phyloP scores from a whole-genome alignment of 306 rosid species.

The Rosa chinensis region DNA sequence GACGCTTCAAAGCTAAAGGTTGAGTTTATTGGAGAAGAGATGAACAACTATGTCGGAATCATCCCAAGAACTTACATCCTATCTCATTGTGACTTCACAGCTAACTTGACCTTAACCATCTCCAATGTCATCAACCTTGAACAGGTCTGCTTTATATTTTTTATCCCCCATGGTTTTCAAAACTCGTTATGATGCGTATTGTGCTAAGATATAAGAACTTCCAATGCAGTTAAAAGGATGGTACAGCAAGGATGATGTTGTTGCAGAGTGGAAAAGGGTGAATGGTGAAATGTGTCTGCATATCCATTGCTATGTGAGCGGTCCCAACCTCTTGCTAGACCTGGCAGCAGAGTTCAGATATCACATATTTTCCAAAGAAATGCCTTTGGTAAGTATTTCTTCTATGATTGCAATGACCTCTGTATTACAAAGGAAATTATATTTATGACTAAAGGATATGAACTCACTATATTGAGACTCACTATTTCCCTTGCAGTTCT shows the following conservation, averaged over 20 bases:
- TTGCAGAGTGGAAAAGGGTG: slow-evolving; percentile 97
- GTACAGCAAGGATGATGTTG: slow-evolving; percentile 94
- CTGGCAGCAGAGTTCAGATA: slow-evolving; percentile 87
- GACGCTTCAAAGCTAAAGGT: slow-evolving; percentile 90
- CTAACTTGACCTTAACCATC: slow-evolving; percentile 85
- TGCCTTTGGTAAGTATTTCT: slow-evolving; percentile 73
- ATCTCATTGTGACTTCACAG: slow-evolving; percentile 95
- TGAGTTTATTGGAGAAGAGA: slow-evolving; percentile 53
- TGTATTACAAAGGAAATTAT: background rate
- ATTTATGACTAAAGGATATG: background rate
- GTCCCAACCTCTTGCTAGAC: slow-evolving; percentile 72
- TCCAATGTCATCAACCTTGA: slow-evolving; percentile 89
- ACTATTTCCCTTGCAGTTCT: background rate
- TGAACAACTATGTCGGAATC: slow-evolving; percentile 53
- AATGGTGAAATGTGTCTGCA: slow-evolving; percentile 83
- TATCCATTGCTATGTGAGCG: slow-evolving; percentile 94
- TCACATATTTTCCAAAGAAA: slow-evolving; percentile 93
- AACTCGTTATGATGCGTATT: background rate
- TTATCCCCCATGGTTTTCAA: background rate
- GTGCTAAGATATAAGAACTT: background rate
- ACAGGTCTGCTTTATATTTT: slow-evolving; percentile 54
- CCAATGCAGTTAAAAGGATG: slow-evolving; percentile 78
- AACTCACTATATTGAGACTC: background rate
- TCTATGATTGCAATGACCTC: background rate
- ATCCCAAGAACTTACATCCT: slow-evolving; percentile 91